Base-by-base conservation (phyloP, 495 filamentous ascomycete genomes). In the Neurospora intermedia region DNA sequence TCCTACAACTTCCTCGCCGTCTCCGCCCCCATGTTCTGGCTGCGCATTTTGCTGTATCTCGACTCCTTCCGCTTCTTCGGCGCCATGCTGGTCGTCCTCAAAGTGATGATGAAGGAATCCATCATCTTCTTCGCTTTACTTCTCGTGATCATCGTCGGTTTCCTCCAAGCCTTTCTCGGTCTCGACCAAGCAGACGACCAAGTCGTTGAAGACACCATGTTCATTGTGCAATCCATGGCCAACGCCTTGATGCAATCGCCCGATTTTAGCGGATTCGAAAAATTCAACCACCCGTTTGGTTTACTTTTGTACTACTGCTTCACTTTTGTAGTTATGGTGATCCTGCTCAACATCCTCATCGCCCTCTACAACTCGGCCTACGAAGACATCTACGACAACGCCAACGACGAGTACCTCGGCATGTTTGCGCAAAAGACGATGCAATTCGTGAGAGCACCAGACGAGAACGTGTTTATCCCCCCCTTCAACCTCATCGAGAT, bases 31-130 rank as follows among this genome's bases (percentile, higher is more conserved):
- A 94, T 99, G 93, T 97, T 99, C 81, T 99, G 96, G 96, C 89
- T 90, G 77, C 92, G 96, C 18, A 87, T 99, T 77, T 86, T 98
- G 73, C 89, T 99, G 9, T 99, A 97, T 78, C 87, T 99, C 10
- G 96, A 99, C 83, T 91, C 90, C 0, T 93, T 96, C 83, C 91
- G 92, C 73, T 99, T 99, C 86, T 98, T 99, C 75, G 96, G 96
- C 59, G 93, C 93, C 70, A 98, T 99, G 96, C 87, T 99, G 43
- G 94, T 98, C 9, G 93, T 99, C 6, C 84, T 99, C 43, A 94
- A 97, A 77, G 94, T 98, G 70, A 98, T 99, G 96, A 98, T 99
- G 96, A 93, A 94, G 77, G 96, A 99, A 79, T 96, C 93, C 72
- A 82, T 99, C 71, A 98, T 98, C 75, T 99, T 99, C 86, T 99